Evolutionary conservation across 2,329 filamentous ascomycete genomes (phyloP), one percentile per base, ranked within the genome.

Genomic region (Reticulascus tulasneorum): DNA sequence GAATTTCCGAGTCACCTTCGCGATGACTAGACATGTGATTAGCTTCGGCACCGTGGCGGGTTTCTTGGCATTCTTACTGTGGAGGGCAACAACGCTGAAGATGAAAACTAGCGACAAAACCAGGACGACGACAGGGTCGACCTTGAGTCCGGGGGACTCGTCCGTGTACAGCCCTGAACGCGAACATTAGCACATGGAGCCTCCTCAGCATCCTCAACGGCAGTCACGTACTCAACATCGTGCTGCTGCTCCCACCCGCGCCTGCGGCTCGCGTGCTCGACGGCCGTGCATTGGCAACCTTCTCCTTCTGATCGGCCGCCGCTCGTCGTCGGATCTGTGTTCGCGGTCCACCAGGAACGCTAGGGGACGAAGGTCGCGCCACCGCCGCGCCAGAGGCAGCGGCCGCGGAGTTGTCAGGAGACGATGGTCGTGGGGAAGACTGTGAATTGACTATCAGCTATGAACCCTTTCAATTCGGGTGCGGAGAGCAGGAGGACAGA

Each of bases 51-150:
- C 6, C 16, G 6, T 6, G n/a, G 1, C 26, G 9, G 22, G 21
- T 15, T 18, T 6, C 10, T 13, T 13, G 19, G 13, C 7, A n/a
- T 33, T 74, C 87, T 53, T 81, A 97, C 93, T 89, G 71, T 98
- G 93, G 59, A 98, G 76, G 52, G 89, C 90, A 57, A 98, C 93
- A 59, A 98, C 93, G 58, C 86, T 93, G 73, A 98, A 96, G 67
- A 98, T 98, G 68, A 98, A 98, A 46, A 94, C 93, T 54, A 98
- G 79, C 57, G 88, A 94, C 53, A 98, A 76, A 51, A 96, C 93
- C 58, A 98, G 77, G 47, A 98, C 91, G 49, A 98, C 90, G 42
- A 98, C 93, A 16, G 93, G 93, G 64, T 98, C 93, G 48, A 98
- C 93, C 74, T 96, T 95, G 55, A 98, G 74, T 45, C 93, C 93